These are phyloP conservation scores for Zelopaecilomyces penicillatus DNA, from an alignment of 2,329 filamentous ascomycete genomes.

Conservation along the genomic window DNA sequence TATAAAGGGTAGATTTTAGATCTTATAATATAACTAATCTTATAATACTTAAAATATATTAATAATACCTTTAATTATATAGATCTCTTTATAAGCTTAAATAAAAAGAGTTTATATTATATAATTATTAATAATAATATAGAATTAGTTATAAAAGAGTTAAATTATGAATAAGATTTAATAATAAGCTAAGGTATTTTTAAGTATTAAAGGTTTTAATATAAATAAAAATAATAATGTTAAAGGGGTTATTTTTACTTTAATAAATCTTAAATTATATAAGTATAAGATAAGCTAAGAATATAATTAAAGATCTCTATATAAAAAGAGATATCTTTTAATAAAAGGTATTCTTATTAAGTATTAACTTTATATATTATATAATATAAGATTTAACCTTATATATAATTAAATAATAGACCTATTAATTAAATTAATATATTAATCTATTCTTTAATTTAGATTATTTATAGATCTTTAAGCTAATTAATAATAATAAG, in stretches of 20 bases:
- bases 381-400: slow-evolving; percentile 11
- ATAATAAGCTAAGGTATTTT: slow-evolving; percentile 7
- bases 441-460: slow-evolving; percentile 9
- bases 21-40: slow-evolving; percentile 4
- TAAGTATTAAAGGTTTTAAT: slow-evolving; percentile 10
- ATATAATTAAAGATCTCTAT: slow-evolving; percentile 9
- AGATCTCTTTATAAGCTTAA: slow-evolving; percentile 9
- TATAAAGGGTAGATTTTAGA: slow-evolving; percentile 10
- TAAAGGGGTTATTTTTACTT: slow-evolving; percentile 6
- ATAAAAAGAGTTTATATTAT: slow-evolving; percentile 7
- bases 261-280: not conserved
- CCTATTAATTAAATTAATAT: slow-evolving; percentile 10
- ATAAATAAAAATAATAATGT: slow-evolving; percentile 10
- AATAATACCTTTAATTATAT: slow-evolving; percentile 1
- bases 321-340: slow-evolving; percentile 4
- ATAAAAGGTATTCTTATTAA: slow-evolving; percentile 8
- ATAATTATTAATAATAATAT: slow-evolving; percentile 8
- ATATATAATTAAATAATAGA: slow-evolving; percentile 8
- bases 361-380: slow-evolving; percentile 11
- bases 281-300: not conserved
- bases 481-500: slow-evolving; percentile 11
- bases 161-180: slow-evolving; percentile 8
- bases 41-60: slow-evolving; percentile 11
- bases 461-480: slow-evolving; percentile 9
- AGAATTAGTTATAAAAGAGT: slow-evolving; percentile 4